Percentiles rank a stretch among this genome's conserved stretches.
These are phyloP conservation scores for Fusarium sp. DNA, from an alignment of 2,329 filamentous ascomycete species.

Conservation along the genomic window DNA sequence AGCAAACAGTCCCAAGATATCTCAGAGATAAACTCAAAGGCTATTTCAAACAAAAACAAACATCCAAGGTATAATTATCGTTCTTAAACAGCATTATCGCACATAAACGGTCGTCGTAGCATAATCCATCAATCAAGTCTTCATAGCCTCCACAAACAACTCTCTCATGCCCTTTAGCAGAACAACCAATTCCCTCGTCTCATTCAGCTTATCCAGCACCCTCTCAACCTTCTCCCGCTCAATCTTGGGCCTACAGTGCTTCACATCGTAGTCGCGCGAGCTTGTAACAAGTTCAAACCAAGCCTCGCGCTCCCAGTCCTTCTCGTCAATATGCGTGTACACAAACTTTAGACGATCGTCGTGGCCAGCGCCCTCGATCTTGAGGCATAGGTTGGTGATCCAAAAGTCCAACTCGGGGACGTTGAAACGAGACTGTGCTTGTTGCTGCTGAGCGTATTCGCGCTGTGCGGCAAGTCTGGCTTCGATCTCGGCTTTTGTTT, in stretches of 20 bases:
- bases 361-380: conserved; percentile 87
- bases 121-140: conserved; percentile 43
- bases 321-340: conserved; percentile 86
- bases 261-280: conserved; percentile 83
- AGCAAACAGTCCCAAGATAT: background rate
- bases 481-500: conserved; percentile 75
- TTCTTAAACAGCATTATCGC: background rate
- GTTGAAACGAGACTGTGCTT: conserved; percentile 87
- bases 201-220: conserved; percentile 82
- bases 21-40: background rate
- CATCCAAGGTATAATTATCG: conserved; percentile 8
- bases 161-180: conserved; percentile 85
- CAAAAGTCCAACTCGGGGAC: conserved; percentile 94
- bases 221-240: conserved; percentile 79
- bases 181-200: conserved; percentile 74
- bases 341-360: conserved; percentile 90
- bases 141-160: conserved; percentile 75
- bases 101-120: conserved; percentile 19
- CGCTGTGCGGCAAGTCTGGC: conserved; percentile 74
- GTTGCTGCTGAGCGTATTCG: conserved; percentile 75
- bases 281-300: conserved; percentile 92
- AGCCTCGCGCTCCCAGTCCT: conserved; percentile 86
- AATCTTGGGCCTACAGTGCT: conserved; percentile 81
- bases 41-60: background rate
- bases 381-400: conserved; percentile 87